Percentiles rank a stretch among this genome's conserved stretches.
Conservation (phyloP, 495 filamentous ascomycete genomes). For the Trypethelium eluteriae region DNA sequence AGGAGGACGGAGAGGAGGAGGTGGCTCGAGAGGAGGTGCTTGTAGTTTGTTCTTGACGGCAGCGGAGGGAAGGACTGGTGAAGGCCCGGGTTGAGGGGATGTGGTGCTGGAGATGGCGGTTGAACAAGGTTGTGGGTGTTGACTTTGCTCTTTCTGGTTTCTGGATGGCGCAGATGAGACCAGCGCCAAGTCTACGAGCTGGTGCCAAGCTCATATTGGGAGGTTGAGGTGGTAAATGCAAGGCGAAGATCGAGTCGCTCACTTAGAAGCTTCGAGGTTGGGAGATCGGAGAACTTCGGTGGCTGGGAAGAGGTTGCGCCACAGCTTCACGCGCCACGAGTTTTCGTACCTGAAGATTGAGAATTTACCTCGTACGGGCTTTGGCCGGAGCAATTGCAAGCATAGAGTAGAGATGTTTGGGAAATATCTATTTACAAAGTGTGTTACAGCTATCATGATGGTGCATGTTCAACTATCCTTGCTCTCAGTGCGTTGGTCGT, state of each 20-base stretch:
- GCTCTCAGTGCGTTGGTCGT: slow-evolving; percentile 69
- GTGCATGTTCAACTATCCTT: slow-evolving; percentile 47
- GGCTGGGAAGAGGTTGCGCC: slow-evolving; percentile 1
- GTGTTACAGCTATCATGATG: neutral
- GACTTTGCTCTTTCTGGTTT: neutral
- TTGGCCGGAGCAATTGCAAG: neutral
- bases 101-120: slow-evolving; percentile 8
- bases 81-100: neutral
- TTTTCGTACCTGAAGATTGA: too few species aligned
- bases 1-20: neutral
- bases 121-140: neutral
- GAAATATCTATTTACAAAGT: neutral
- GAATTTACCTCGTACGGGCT: neutral
- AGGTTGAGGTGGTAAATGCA: neutral
- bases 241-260: neutral
- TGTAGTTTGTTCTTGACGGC: slow-evolving; percentile 8
- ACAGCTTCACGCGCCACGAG: neutral
- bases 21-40: neutral
- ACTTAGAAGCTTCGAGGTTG: slow-evolving; percentile 4
- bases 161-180: neutral
- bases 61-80: neutral
- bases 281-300: neutral
- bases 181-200: neutral
- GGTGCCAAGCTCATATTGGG: neutral
- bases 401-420: neutral